Evolutionary conservation across 306 rosid species (phyloP), one percentile per base, ranked within the genome.

Genomic region (Delonix regia): DNA sequence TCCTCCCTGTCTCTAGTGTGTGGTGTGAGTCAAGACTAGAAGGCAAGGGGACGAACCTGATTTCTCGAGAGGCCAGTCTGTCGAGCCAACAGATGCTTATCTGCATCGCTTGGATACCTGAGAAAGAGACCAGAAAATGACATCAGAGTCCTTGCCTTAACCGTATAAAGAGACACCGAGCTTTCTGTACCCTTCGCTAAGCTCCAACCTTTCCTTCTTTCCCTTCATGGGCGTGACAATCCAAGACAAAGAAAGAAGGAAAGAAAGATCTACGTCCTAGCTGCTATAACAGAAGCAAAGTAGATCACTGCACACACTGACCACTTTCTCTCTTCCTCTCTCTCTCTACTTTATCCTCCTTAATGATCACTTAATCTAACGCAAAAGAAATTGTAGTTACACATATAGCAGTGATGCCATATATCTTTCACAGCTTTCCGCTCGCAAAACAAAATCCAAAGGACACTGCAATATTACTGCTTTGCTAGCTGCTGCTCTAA

Each of bases 41-140:
- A 60, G 76, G 55, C 78, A 70, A 53, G 80, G 80, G 86, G 75
- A 77, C 78, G 66, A 83, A 92, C 97, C 95, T 92, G 97, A 86
- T 92, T 92, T 89, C 97, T 85, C 44, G 97, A 92, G 42, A 92
- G 88, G 27, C 97, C 97, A 84, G 97, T 92, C 95, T 92, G 97
- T 74, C 97, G 81, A 25, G 97, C 91, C 78, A 92, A 86, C 86
- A 92, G 95, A 73, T 92, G 97, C 87, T 92, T 92, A 92, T 92
- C 97, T 47, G 97, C 97, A 78, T 92, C 97, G 82, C 97, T 92
- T 65, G 97, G 97, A 69, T 92, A 92, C 97, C 97, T 92, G 97
- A 87, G 93, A 92, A 87, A 88, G 87, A 85, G 90, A 90, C 90
- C 93, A 90, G 87, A 86, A 90, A 92, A 88, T 85, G 94, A 88